Evolutionary conservation across 176 grass and related monocot genomes (phyloP), one percentile per base, ranked within the genome.

Genomic region (Eragrostis nindensis): DNA sequence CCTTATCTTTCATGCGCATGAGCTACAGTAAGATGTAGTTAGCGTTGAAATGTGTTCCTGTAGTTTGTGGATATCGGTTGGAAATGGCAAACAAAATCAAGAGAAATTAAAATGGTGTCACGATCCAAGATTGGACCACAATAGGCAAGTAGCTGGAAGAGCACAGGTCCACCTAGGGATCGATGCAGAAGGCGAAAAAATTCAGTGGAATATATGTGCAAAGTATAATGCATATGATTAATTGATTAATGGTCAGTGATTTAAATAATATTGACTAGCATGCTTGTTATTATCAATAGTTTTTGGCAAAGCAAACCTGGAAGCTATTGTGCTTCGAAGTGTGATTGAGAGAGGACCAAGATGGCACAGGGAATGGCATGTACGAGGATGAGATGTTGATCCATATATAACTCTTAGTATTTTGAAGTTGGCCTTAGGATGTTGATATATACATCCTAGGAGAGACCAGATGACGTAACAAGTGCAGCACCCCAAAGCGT

Each of bases 111-210:
- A 72, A 72, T 54, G 17, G 66, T 8, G 75, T 85, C 75, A n/a
- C 75, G 8, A 26, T 79, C 83, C 12, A 29, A 29, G 45, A 13
- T 85, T 72, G 83, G 83, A 85, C 83, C 83, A 85, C 83, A 10
- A 26, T 21, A 47, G 0, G 42, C 74, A 85, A 78, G 30, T 86
- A 69, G 77, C 50, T 78, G 26, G 1, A 27, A 17, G 17, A 8
- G 22, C 68, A 39, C 50, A 55, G 57, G 76, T 27, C 76, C 71
- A 75, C 64, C 2, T 12, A 29, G 26, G 0, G 48, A 76, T 72
- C 5, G 68, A 73, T 74, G 70, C 46, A 27, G 11, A 76, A 73
- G 71, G 40, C 38, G 76, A 80, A 80, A 67, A 80, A 80, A 78
- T 85, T 78, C 66, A 36, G 46, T 67, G 48, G 47, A 66, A 69